Evolutionary conservation across 176 grass and related monocot genomes (phyloP).

Genomic region (Zea luxurians): DNA sequence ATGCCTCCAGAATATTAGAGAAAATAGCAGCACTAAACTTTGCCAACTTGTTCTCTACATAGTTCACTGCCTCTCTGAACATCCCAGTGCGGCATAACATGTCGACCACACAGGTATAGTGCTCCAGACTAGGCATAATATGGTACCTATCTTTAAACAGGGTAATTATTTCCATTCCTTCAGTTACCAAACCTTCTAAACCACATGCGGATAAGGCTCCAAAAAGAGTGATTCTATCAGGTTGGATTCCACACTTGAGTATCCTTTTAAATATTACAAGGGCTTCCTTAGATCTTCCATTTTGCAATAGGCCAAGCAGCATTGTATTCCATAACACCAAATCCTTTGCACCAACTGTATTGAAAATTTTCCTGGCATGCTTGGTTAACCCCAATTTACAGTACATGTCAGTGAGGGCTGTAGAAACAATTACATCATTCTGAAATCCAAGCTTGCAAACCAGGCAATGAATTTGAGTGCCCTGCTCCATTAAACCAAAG

Average conservation of each 20-base stretch:
- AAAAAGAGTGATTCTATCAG: slow-evolving; percentile 81
- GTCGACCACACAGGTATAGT: slow-evolving; percentile 60
- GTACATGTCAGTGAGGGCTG: slow-evolving; percentile 80
- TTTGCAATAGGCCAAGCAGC: slow-evolving; percentile 69
- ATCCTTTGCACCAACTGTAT: slow-evolving; percentile 47
- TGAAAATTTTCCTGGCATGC: slow-evolving; percentile 54
- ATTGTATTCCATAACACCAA: slow-evolving; percentile 82
- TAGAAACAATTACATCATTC: slow-evolving; percentile 60
- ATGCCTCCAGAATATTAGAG: slow-evolving; percentile 69
- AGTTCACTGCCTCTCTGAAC: slow-evolving; percentile 64
- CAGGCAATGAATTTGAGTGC: slow-evolving; percentile 71
- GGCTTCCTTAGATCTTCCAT: slow-evolving; percentile 75
- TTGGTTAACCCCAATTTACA: slow-evolving; percentile 71
- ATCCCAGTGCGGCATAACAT: slow-evolving; percentile 65
- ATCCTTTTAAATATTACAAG: slow-evolving; percentile 61
- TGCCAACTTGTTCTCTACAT: slow-evolving; percentile 52
- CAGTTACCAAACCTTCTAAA: slow-evolving; percentile 44
- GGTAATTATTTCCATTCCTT: slow-evolving; percentile 59
- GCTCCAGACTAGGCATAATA: slow-evolving; percentile 49
- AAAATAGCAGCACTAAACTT: slow-evolving; percentile 41
- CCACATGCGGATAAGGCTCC: slow-evolving; percentile 72
- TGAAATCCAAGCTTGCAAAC: slow-evolving; percentile 73
- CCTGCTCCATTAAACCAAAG: slow-evolving; percentile 64
- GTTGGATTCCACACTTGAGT: slow-evolving; percentile 41
- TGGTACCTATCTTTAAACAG: slow-evolving; percentile 65